These are phyloP conservation scores for Aspergillus olivimuriae DNA, from an alignment of 495 filamentous ascomycete species.

Conservation along the genomic window DNA sequence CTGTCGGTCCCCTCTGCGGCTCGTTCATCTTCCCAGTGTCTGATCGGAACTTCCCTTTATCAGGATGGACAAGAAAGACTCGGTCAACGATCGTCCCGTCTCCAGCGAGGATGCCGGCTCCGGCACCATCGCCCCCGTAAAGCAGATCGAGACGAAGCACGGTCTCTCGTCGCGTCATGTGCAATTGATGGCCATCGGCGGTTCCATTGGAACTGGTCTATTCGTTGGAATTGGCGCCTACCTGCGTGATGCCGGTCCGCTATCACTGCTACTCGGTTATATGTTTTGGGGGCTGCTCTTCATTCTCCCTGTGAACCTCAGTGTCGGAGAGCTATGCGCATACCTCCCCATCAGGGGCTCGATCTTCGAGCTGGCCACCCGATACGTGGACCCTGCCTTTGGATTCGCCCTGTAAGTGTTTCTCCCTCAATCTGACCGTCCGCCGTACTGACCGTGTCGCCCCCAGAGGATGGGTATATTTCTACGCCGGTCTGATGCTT, in stretches of 20 bases:
- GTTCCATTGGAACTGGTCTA: conserved; percentile 69
- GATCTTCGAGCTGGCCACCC: conserved; percentile 63
- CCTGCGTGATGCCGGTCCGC: conserved; percentile 58
- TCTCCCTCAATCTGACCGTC: background rate
- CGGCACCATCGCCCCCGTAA: conserved; percentile 15
- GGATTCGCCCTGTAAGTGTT: conserved; percentile 55
- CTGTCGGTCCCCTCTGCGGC: too few species aligned
- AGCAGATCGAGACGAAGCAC: conserved; percentile 45
- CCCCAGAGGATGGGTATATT: conserved; percentile 34
- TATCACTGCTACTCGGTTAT: conserved; percentile 63
- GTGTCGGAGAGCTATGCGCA: conserved; percentile 59
- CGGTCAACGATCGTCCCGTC: conserved; percentile 7
- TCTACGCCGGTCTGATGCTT: conserved; percentile 29
- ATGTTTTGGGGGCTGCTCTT: conserved; percentile 30
- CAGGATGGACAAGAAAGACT: conserved; percentile 22
- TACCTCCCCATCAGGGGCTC: conserved; percentile 67
- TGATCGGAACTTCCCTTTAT: background rate
- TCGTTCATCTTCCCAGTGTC: too few species aligned
- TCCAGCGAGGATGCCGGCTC: conserved; percentile 14
- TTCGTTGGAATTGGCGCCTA: conserved; percentile 69
- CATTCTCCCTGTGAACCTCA: conserved; percentile 30
- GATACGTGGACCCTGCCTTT: conserved; percentile 63
- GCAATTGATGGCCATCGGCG: conserved; percentile 66
- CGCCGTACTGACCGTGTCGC: background rate
- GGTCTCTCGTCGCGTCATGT: conserved; percentile 59